Evolutionary conservation across 108 stramenopile species (phyloP).

Genomic region (Thalassiosira profunda): DNA sequence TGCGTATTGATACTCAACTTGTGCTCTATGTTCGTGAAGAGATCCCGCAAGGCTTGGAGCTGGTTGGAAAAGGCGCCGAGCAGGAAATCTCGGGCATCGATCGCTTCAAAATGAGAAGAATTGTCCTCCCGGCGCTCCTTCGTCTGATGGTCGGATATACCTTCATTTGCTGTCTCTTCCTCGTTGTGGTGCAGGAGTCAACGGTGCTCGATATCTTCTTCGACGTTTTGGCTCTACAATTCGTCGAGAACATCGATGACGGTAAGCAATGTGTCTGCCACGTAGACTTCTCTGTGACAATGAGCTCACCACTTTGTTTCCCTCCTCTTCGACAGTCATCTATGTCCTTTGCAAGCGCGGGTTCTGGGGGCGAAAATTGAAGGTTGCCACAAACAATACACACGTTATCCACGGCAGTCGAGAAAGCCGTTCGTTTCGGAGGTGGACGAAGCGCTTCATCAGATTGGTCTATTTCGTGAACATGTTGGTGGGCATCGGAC

Average conservation of each 20-base stretch:
- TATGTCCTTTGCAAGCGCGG: constrained; percentile 10
- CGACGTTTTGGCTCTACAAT: constrained; percentile 15
- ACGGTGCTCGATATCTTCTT: constrained; percentile 17
- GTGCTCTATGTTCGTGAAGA: constrained; percentile 4
- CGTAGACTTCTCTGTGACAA: too few relatives aligned
- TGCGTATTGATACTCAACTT: neutral
- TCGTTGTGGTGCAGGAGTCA: constrained; percentile 10
- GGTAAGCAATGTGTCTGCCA: too few relatives aligned
- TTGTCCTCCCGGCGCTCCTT: constrained; percentile 7
- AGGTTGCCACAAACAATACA: neutral
- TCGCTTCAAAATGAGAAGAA: neutral
- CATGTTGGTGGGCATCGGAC: neutral
- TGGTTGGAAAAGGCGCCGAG: constrained; percentile 10
- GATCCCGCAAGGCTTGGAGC: constrained; percentile 12
- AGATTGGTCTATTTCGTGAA: neutral
- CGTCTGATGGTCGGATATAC: constrained; percentile 5
- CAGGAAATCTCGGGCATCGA: neutral
- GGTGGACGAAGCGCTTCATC: neutral
- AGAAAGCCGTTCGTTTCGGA: neutral
- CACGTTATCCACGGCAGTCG: neutral
- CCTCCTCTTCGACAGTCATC: too few relatives aligned
- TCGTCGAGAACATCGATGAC: constrained; percentile 22
- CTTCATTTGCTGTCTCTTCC: constrained; percentile 4
- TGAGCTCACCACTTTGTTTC: too few relatives aligned
- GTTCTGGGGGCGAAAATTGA: constrained; percentile 1